Conservation (phyloP, 2,329 filamentous ascomycete genomes). For the Fusarium setosum region DNA sequence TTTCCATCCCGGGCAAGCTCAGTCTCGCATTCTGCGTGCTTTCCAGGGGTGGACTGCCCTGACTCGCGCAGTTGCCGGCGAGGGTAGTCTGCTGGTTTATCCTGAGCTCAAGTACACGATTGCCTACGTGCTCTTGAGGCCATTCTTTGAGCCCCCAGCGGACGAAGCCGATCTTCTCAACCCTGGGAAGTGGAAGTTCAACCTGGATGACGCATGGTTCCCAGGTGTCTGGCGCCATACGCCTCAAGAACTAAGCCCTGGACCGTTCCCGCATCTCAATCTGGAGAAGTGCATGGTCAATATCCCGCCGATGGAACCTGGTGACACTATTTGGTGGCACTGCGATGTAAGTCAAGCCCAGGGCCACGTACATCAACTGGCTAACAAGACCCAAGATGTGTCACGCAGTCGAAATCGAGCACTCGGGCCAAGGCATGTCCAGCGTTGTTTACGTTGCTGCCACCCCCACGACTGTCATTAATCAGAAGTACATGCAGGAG, state of each 20-base stretch:
- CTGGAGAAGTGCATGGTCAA: conserved; percentile 13
- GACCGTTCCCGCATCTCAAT: conserved; percentile 6
- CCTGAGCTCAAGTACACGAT: conserved; percentile 1
- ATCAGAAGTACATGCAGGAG: not conserved
- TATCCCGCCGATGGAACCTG: conserved; percentile 45
- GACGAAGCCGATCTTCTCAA: not conserved
- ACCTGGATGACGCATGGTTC: not conserved
- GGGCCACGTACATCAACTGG: not conserved
- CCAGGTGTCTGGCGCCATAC: conserved; percentile 5
- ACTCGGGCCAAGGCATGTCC: not conserved
- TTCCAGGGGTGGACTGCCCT: conserved; percentile 20
- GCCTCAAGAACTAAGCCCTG: conserved; percentile 5
- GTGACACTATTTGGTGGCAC: conserved; percentile 56
- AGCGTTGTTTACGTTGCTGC: conserved; percentile 5
- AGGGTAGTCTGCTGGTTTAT: conserved; percentile 8
- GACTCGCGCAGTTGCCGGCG: not conserved
- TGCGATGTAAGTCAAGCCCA: conserved; percentile 46
- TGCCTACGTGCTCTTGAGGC: not conserved
- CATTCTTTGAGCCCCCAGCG: not conserved
- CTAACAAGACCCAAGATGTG: not conserved
- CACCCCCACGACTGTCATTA: not conserved
- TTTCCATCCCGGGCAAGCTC: not conserved
- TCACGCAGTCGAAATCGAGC: conserved; percentile 3
- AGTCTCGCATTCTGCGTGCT: conserved; percentile 1
- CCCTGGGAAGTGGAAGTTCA: not conserved